These are phyloP conservation scores for Aspergillus sparsus DNA, from an alignment of 495 filamentous ascomycete genomes.

Conservation along the genomic window DNA sequence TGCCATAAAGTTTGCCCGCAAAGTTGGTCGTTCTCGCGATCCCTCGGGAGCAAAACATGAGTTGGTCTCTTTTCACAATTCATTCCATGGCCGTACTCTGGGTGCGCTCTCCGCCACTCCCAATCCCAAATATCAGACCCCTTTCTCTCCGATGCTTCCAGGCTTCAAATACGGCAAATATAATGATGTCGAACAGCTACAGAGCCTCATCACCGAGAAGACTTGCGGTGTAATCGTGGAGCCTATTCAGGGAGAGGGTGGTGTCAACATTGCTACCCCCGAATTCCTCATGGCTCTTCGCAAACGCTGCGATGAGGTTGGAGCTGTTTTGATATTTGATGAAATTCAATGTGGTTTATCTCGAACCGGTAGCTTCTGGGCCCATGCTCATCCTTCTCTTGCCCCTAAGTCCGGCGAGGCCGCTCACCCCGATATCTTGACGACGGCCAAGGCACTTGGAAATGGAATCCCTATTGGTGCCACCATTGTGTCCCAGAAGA, in stretches of 20 bases:
- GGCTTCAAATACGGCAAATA: conserved; percentile 85
- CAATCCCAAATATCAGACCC: conserved; percentile 97
- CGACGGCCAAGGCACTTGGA: conserved; percentile 91
- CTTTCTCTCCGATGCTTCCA: conserved; percentile 92
- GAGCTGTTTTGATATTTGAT: conserved; percentile 88
- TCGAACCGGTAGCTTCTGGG: conserved; percentile 88
- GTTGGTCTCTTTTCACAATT: conserved; percentile 82
- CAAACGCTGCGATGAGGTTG: conserved; percentile 79
- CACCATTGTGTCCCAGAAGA: conserved; percentile 72
- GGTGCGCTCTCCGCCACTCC: conserved; percentile 88
- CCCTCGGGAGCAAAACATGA: conserved; percentile 76
- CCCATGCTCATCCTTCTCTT: conserved; percentile 68
- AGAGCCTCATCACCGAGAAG: conserved; percentile 71
- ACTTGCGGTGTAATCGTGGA: conserved; percentile 97
- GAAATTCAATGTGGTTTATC: conserved; percentile 95
- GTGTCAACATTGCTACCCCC: conserved; percentile 77
- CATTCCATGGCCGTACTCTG: conserved; percentile 97
- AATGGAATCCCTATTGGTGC: conserved; percentile 96
- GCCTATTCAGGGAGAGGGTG: conserved; percentile 97
- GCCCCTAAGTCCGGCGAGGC: conserved; percentile 48
- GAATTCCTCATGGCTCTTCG: conserved; percentile 80
- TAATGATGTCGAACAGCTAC: conserved; percentile 74
- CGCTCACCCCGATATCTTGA: conserved; percentile 91
- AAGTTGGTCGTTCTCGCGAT: conserved; percentile 73
- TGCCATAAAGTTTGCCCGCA: conserved; percentile 93